Evolutionary conservation across 495 filamentous ascomycete genomes (phyloP).

Genomic region (Penicillium desertorum): DNA sequence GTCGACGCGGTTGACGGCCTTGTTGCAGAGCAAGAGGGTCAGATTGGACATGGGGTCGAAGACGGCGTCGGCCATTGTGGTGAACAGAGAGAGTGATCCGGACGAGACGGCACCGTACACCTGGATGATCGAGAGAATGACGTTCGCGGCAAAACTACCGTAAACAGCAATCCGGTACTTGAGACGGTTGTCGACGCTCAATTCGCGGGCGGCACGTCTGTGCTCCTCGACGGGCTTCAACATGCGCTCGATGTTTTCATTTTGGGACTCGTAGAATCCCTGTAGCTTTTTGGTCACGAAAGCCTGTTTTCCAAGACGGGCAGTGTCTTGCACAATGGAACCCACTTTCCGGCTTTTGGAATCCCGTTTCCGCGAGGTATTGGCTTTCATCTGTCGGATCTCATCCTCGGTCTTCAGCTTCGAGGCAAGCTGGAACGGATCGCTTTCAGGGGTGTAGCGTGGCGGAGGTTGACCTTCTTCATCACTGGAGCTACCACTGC

Average conservation of each 20-base stretch:
- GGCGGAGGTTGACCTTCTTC: conserved; percentile 65
- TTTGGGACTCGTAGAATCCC: conserved; percentile 87
- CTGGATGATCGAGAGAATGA: conserved; percentile 75
- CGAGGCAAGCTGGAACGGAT: conserved; percentile 80
- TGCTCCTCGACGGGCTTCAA: conserved; percentile 94
- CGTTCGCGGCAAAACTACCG: conserved; percentile 85
- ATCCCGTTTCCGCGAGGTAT: conserved; percentile 75
- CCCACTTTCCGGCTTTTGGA: conserved; percentile 36
- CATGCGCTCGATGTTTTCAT: conserved; percentile 87
- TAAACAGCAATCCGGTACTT: conserved; percentile 87
- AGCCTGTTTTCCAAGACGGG: conserved; percentile 30
- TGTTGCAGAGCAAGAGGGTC: conserved; percentile 81
- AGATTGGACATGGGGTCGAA: conserved; percentile 94
- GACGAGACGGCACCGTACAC: conserved; percentile 86
- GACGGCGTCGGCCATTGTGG: conserved; percentile 94
- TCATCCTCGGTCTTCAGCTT: conserved; percentile 76
- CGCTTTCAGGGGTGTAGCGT: conserved; percentile 60
- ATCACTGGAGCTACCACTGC: conserved; percentile 46
- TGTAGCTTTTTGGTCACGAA: conserved; percentile 62
- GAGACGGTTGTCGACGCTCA: conserved; percentile 75
- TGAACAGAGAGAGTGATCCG: conserved; percentile 89
- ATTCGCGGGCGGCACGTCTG: conserved; percentile 71
- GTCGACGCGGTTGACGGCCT: conserved; percentile 86
- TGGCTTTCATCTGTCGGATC: conserved; percentile 77
- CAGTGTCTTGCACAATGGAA: conserved; percentile 19